Base-by-base conservation (phyloP, 345 rosid genomes). In the Heritiera littoralis region DNA sequence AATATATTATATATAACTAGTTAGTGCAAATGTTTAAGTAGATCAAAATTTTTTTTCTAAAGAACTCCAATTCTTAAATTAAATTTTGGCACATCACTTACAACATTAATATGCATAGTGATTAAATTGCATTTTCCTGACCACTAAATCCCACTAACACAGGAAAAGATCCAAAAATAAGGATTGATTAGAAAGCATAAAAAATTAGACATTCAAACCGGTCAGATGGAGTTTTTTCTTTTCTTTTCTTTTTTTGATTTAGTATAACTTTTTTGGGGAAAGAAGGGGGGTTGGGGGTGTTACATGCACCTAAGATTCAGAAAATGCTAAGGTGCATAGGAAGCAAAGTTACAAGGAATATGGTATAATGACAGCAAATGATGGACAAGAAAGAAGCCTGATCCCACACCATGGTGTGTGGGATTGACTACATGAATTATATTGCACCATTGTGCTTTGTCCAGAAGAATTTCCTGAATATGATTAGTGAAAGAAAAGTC, bases 1-100 rank as follows among this genome's bases (percentile, higher is more conserved):
- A 82, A 71, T 60, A 48, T n/a, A n/a, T n/a, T 1, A 71, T 45
- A 43, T 13, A 74, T 1, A 35, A 79, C 41, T 23, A 76, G 69
- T 76, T 63, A 59, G 28, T 30, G 28, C 5, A 9, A 54, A 72
- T 17, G 64, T 49, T 72, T 35, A 18, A 55, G 32, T 13, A 72
- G 64, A 55, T 63, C 52, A 14, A 72, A 38, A n/a, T n/a, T 11
- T 7, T 35, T 38, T 18, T 72, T 48, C 64, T 17, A 72, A 72
- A 72, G 64, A 73, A 73, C 38, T n/a, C 18, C 65, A 73, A 18
- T 73, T 71, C 45, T 51, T 30, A 23, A 7, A 51, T 12, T 13
- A 48, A 17, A 71, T 6, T 35, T 49, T 71, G 75, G 49, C 48
- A 72, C 46, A 9, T 72, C 12, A 54, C 18, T 11, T 13, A 72